phyloP scores from a whole-genome alignment of 345 rosid genomes.

The Dipteronia dyeriana region DNA sequence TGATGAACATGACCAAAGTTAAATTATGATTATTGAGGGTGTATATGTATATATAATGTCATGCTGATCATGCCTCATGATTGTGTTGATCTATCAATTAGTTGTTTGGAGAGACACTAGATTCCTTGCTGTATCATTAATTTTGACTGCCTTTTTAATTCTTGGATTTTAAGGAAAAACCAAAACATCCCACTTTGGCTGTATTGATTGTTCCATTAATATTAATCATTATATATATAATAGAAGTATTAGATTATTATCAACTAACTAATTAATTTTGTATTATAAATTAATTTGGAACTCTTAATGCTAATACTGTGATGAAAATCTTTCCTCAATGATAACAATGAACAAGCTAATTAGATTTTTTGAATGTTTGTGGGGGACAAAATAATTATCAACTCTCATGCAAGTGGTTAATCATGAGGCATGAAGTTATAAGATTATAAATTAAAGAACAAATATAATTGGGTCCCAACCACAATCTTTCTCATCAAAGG shows the following conservation, averaged over 20 bases:
- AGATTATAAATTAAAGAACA: not conserved
- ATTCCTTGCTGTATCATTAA: conserved; percentile 17
- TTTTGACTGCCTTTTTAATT: conserved; percentile 18
- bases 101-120: conserved; percentile 19
- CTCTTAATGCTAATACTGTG: not conserved
- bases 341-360: not conserved
- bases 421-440: conserved; percentile 19
- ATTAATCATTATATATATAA: not conserved
- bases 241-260: not conserved
- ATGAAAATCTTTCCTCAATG: not conserved
- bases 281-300: too few relatives aligned
- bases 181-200: not conserved
- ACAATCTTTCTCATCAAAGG: too few relatives aligned
- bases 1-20: conserved; percentile 16
- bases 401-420: conserved; percentile 12
- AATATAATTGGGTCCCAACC: too few relatives aligned
- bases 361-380: conserved; percentile 2
- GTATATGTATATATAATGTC: not conserved
- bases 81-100: conserved; percentile 11
- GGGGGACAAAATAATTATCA: conserved; percentile 25
- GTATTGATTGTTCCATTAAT: too few relatives aligned
- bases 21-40: conserved; percentile 15
- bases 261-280: not conserved
- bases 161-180: conserved; percentile 10
- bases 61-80: conserved; percentile 21